These are phyloP conservation scores for Lasiodiplodia sp. DNA, from an alignment of 2,329 filamentous ascomycete species.

Conservation along the genomic window DNA sequence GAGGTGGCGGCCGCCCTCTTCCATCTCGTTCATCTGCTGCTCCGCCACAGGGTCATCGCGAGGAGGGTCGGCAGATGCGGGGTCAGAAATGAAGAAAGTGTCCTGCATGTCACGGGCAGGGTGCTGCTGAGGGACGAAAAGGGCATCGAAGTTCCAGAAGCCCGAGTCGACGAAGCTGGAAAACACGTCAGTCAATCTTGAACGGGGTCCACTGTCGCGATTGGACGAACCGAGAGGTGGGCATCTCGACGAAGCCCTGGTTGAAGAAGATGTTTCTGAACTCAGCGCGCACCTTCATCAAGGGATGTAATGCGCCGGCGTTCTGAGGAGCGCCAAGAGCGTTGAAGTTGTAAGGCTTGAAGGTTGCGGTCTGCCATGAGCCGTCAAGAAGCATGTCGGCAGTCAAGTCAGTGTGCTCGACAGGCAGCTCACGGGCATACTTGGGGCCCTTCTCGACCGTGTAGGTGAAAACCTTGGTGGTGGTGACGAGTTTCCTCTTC, in stretches of 20 bases:
- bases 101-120: conserved; percentile 97
- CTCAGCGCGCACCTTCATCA: conserved; percentile 95
- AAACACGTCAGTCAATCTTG: neutral
- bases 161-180: conserved; percentile 85
- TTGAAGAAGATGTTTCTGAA: conserved; percentile 99
- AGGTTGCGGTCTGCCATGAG: conserved; percentile 88
- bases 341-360: conserved; percentile 87
- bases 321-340: conserved; percentile 70
- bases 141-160: conserved; percentile 98
- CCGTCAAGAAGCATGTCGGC: conserved; percentile 89
- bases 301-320: conserved; percentile 57
- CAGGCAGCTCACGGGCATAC: conserved; percentile 85
- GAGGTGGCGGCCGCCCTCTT: conserved; percentile 58
- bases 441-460: conserved; percentile 84
- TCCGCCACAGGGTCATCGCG: conserved; percentile 62
- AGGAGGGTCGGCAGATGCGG: conserved; percentile 73
- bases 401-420: conserved; percentile 95
- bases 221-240: conserved; percentile 72
- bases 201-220: neutral
- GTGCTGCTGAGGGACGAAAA: conserved; percentile 97
- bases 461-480: conserved; percentile 87
- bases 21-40: conserved; percentile 57
- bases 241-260: conserved; percentile 99
- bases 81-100: conserved; percentile 97
- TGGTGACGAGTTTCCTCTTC: conserved; percentile 87